Base-by-base conservation (phyloP, 768 basidiomycete genomes). In the Cystobasidium onofrii region DNA sequence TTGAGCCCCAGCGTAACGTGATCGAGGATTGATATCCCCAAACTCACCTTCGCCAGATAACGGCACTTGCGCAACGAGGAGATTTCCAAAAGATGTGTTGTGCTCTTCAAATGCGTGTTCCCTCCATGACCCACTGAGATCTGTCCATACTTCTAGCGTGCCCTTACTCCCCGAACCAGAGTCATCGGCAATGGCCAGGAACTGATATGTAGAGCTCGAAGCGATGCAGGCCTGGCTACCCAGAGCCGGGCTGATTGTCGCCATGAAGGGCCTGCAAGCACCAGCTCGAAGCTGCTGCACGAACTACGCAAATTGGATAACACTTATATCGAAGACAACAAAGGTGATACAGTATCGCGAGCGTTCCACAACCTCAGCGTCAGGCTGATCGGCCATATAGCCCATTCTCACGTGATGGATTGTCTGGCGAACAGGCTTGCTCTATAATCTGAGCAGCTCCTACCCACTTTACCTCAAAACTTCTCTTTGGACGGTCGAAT, bases 401-500 rank as follows among this genome's bases (percentile, higher is more conserved):
- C n/a, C n/a, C n/a, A n/a, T n/a, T n/a, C n/a, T n/a, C n/a, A n/a
- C n/a, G n/a, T n/a, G n/a, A n/a, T n/a, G n/a, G n/a, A n/a, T n/a
- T n/a, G n/a, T n/a, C n/a, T n/a, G n/a, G n/a, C n/a, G n/a, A n/a
- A n/a, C n/a, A n/a, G n/a, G n/a, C n/a, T n/a, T n/a, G n/a, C n/a
- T n/a, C n/a, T n/a, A n/a, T n/a, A n/a, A n/a, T n/a, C n/a, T n/a
- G n/a, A n/a, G n/a, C n/a, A n/a, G n/a, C n/a, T n/a, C n/a, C n/a
- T n/a, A n/a, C n/a, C n/a, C n/a, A n/a, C n/a, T n/a, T n/a, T n/a
- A n/a, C n/a, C n/a, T n/a, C n/a, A 76, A 27, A 74, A 75, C n/a
- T 73, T 77, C 44, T 76, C 76, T 0, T 55, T 23, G 0, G 70
- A 31, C 1, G 77, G 77, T 4, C 77, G 75, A 10, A 78, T 34